phyloP scores from a whole-genome alignment of 768 basidiomycete genomes.

The Phallus indusiatus region DNA sequence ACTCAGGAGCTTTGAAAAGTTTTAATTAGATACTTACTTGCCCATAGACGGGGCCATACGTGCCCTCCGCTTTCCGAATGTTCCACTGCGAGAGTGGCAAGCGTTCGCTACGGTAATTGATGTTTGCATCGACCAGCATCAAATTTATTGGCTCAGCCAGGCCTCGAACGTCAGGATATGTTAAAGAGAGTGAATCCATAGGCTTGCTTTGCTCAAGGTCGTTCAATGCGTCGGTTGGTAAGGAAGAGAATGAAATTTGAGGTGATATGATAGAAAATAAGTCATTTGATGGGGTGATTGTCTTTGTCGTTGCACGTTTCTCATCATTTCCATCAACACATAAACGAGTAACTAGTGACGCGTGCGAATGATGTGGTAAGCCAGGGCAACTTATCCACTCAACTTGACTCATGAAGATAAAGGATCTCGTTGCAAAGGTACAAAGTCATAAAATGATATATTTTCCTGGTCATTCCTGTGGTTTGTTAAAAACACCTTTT shows the following conservation, averaged over 20 bases:
- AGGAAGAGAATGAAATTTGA: too few relatives aligned
- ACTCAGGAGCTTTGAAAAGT: not conserved
- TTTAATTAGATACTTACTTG: not conserved
- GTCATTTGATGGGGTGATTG: not conserved
- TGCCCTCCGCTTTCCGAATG: not conserved
- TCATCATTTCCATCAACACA: not conserved
- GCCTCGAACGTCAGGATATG: not conserved
- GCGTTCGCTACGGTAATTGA: not conserved
- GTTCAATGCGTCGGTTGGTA: too few relatives aligned
- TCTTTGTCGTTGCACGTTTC: not conserved
- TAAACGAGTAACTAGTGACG: not conserved
- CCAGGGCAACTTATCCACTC: not conserved
- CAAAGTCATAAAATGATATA: not conserved
- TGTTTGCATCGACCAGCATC: not conserved
- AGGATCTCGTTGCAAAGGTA: not conserved
- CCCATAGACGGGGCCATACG: not conserved
- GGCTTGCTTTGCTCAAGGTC: not conserved
- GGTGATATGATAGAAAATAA: too few relatives aligned
- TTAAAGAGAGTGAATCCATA: not conserved
- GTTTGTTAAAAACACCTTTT: slow-evolving; percentile 43
- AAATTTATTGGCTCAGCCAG: not conserved
- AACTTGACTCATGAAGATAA: too few relatives aligned
- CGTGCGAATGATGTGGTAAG: not conserved
- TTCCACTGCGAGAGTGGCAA: not conserved
- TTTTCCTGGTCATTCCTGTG: slow-evolving; percentile 8